Percentiles rank a stretch among this genome's conserved stretches.
Conservation (phyloP, 768 basidiomycete species). For the Calocybe indica region DNA sequence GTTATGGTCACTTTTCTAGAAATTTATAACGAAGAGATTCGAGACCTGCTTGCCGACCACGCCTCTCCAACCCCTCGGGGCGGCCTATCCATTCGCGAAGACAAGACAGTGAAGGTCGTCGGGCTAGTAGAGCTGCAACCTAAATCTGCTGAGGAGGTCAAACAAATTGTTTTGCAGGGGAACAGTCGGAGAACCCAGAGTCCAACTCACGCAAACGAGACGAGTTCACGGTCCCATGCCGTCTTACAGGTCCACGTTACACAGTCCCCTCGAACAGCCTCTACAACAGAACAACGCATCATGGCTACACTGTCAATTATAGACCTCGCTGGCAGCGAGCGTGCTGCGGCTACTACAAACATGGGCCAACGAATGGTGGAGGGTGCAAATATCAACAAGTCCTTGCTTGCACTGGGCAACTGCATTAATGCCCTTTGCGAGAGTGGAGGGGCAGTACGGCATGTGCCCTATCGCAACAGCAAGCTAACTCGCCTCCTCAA, state of each 20-base stretch:
- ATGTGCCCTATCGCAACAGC: conserved; percentile 96
- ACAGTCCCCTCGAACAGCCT: conserved; percentile 80
- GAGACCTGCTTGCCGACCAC: conserved; percentile 83
- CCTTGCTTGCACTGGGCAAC: conserved; percentile 92
- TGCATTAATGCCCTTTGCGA: conserved; percentile 99
- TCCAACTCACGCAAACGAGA: conserved; percentile 93
- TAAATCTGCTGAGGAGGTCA: conserved; percentile 84
- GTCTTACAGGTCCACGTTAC: conserved; percentile 94
- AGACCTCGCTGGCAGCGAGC: conserved; percentile 95
- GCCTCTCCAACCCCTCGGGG: conserved; percentile 62
- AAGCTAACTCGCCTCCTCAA: conserved; percentile 97
- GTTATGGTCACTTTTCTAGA: conserved; percentile 95
- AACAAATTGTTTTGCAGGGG: conserved; percentile 85
- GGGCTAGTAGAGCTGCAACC: conserved; percentile 82
- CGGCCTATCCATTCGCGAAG: conserved; percentile 90
- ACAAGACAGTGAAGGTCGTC: conserved; percentile 87
- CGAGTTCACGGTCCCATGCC: conserved; percentile 95
- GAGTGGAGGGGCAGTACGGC: conserved; percentile 80
- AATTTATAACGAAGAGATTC: conserved; percentile 98
- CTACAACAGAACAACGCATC: conserved; percentile 73
- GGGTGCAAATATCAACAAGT: conserved; percentile 99
- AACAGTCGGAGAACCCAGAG: conserved; percentile 88
- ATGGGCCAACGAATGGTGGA: conserved; percentile 99
- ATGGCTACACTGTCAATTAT: conserved; percentile 96
- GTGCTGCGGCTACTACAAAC: conserved; percentile 93